Base-by-base conservation (phyloP, 805 yeast genomes). In the Candida ovalis region DNA sequence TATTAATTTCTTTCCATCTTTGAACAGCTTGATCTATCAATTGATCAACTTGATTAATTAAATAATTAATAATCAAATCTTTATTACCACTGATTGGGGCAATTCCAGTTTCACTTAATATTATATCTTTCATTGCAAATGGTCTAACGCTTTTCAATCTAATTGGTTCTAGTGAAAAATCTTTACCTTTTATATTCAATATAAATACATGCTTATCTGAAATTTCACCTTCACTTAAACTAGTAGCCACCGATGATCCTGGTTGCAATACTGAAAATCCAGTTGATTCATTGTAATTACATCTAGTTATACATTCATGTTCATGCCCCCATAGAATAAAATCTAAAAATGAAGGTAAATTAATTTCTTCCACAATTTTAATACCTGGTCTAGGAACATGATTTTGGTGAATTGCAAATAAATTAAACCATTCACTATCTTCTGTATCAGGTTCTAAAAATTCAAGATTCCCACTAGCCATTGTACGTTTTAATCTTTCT, bases 311-410 rank as follows among this genome's bases (percentile, higher is more conserved):
- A 60, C 97, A 89, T 62, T 94, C 97, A 66, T 94, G 99, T 63
- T 94, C 99, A 66, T 94, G 99, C 17, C 99, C 99, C 99, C 99
- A 94, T 1, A 91, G 69, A 0, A 94, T 83, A 48, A 92, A 72
- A 61, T 94, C 90, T 42, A 94, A 59, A 61, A 91, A 90, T 8
- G 75, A 71, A 0, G 98, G 99, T 22, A 94, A 68, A 56, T 87
- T 86, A 45, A 74, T 76, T 54, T 91, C 98, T 5, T 97, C 98
- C 4, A 94, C 71, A 54, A 86, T 86, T 4, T 88, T 82, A 0
- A 95, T 87, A 40, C 81, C 81, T 1, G 95, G 80, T 58, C 91
- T 91, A 4, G 85, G 81, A 2, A 82, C 77, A 61, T 88, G 97
- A 66, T 94, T 94, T 67, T 94, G 99, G 66, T 94, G 99, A 8